Percentiles rank a stretch among this genome's conserved stretches.
phyloP scores from a whole-genome alignment of 116 monocot genomes.

The Cymodocea nodosa region DNA sequence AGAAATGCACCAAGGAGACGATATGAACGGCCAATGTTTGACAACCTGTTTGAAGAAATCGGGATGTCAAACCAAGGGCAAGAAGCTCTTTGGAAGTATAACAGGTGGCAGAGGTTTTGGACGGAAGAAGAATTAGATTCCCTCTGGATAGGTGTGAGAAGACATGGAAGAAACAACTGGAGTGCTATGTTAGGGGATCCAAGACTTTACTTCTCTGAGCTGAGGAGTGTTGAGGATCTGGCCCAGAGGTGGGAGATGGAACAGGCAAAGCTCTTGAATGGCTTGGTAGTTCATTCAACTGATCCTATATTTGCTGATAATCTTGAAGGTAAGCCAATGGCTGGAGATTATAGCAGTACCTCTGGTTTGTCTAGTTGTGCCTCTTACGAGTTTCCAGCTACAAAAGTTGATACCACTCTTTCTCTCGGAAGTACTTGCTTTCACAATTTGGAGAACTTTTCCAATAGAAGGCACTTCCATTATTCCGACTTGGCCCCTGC shows the following conservation, averaged over 20 bases:
- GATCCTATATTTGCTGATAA: constrained; percentile 9
- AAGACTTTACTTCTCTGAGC: constrained; percentile 32
- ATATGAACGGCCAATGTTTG: constrained; percentile 16
- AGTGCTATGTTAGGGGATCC: constrained; percentile 56
- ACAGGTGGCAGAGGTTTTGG: constrained; percentile 34
- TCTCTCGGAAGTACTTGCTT: constrained; percentile 55
- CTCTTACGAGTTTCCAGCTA: constrained; percentile 21
- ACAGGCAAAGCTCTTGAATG: constrained; percentile 45
- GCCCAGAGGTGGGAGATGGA: constrained; percentile 63
- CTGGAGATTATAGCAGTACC: constrained; percentile 1
- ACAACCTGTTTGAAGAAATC: constrained; percentile 13
- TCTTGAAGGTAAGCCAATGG: background rate
- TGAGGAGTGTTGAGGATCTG: constrained; percentile 47
- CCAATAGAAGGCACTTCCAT: background rate
- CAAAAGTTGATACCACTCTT: constrained; percentile 28
- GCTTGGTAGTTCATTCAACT: background rate
- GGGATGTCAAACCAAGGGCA: constrained; percentile 22
- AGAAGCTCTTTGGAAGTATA: constrained; percentile 11
- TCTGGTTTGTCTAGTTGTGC: background rate
- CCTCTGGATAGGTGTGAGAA: constrained; percentile 92
- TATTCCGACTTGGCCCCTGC: background rate
- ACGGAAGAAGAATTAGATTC: constrained; percentile 88
- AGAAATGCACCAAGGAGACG: constrained; percentile 8
- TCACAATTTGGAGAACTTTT: constrained; percentile 7
- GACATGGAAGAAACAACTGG: constrained; percentile 79